phyloP scores from a whole-genome alignment of 257 asterid species.

The Paulownia fortunei region DNA sequence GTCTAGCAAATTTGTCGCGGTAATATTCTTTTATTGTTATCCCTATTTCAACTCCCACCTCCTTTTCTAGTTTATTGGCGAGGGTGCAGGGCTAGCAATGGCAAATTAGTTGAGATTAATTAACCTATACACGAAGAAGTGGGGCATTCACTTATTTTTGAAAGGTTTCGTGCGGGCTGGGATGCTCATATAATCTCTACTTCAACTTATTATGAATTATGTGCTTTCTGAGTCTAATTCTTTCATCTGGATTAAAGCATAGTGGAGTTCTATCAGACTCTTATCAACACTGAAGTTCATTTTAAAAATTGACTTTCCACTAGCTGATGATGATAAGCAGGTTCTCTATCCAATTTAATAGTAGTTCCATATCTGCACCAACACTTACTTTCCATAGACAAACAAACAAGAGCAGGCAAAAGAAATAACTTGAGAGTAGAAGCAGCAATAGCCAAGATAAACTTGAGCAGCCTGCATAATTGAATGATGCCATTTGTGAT shows the following conservation, averaged over 20 bases:
- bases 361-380: too few relatives aligned
- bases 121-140: too few relatives aligned
- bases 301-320: background rate
- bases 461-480: background rate
- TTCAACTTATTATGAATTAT: background rate
- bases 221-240: background rate
- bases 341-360: too few relatives aligned
- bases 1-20: conserved; percentile 71
- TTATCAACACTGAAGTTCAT: background rate
- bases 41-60: background rate
- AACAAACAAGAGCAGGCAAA: background rate
- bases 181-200: too few relatives aligned
- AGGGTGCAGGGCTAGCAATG: background rate
- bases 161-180: background rate
- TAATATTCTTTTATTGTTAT: conserved; percentile 30
- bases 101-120: background rate
- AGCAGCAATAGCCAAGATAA: background rate
- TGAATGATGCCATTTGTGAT: background rate
- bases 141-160: background rate
- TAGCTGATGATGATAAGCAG: background rate
- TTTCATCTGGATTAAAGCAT: background rate
- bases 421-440: background rate
- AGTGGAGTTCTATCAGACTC: background rate
- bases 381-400: too few relatives aligned
- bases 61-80: background rate